Conservation (phyloP, 106 monocot genomes). For the Dendrobium catenatum region DNA sequence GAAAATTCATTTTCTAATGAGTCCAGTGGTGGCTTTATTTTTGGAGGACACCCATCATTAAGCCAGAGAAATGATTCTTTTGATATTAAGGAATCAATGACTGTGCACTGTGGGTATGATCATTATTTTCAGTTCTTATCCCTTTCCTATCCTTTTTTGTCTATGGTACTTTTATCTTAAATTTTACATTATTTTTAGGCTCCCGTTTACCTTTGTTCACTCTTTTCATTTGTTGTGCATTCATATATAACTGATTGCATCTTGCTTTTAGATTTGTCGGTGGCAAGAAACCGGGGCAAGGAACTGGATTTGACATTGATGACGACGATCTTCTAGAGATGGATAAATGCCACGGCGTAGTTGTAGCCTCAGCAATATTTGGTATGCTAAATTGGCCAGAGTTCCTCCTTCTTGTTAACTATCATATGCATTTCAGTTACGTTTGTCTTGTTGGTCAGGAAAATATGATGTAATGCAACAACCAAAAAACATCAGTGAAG, state of each 20-base stretch:
- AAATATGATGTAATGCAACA: conserved; percentile 96
- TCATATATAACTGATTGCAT: background rate
- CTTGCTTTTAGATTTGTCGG: conserved; percentile 55
- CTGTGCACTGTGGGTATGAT: conserved; percentile 80
- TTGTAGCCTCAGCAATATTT: conserved; percentile 95
- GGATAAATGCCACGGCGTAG: conserved; percentile 80
- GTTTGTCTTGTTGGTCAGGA: conserved; percentile 39
- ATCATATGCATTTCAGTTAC: conserved; percentile 4
- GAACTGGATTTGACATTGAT: conserved; percentile 82
- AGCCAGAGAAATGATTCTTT: conserved; percentile 52
- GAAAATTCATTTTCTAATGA: conserved; percentile 28
- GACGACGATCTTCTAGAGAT: conserved; percentile 74
- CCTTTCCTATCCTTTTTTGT: background rate
- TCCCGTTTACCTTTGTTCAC: background rate
- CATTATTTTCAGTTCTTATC: background rate
- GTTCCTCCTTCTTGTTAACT: background rate
- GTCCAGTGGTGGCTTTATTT: conserved; percentile 39
- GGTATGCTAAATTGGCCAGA: conserved; percentile 30
- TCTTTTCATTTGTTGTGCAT: conserved; percentile 2
- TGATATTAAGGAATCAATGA: conserved; percentile 60
- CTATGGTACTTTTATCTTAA: background rate
- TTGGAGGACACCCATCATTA: conserved; percentile 66
- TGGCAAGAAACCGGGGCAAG: conserved; percentile 70
- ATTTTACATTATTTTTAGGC: background rate
- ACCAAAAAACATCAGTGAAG: conserved; percentile 72